Evolutionary conservation across 73 alveolate genomes (phyloP).

Genomic region (Paramecium caudatum): DNA sequence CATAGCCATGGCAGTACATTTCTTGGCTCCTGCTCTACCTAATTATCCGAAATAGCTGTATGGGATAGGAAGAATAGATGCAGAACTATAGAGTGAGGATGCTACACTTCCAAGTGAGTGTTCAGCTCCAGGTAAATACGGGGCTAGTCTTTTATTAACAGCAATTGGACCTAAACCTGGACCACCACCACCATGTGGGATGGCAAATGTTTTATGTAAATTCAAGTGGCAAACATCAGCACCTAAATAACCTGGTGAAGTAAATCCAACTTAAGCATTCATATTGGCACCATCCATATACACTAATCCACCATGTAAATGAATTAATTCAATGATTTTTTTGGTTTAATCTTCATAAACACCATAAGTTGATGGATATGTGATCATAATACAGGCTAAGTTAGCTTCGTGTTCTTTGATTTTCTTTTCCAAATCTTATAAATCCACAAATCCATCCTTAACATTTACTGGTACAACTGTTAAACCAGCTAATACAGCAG

Average conservation of each 20-base stretch:
- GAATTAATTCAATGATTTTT: conserved; percentile 83
- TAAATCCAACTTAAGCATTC: conserved; percentile 93
- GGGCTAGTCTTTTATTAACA: conserved; percentile 83
- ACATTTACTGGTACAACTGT: conserved; percentile 82
- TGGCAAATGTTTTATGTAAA: conserved; percentile 84
- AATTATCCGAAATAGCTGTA: conserved; percentile 72
- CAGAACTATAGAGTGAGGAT: conserved; percentile 87
- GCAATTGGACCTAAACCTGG: conserved; percentile 99
- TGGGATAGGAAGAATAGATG: conserved; percentile 85
- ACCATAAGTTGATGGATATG: conserved; percentile 98
- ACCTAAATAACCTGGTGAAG: conserved; percentile 95
- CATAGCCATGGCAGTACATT: conserved; percentile 84
- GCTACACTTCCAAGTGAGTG: conserved; percentile 77
- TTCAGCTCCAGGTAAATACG: conserved; percentile 87
- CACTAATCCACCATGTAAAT: conserved; percentile 90
- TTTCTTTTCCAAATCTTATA: conserved; percentile 78
- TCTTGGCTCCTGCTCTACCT: conserved; percentile 72
- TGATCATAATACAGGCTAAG: conserved; percentile 90
- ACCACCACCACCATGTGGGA: conserved; percentile 99
- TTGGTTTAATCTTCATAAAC: conserved; percentile 89
- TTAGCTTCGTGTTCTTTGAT: conserved; percentile 85
- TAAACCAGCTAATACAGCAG: conserved; percentile 90
- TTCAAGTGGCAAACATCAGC: conserved; percentile 94
- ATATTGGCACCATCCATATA: conserved; percentile 98
- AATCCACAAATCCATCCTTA: conserved; percentile 69